Percentiles rank a stretch among this genome's conserved stretches.
phyloP scores from a whole-genome alignment of 2,329 filamentous ascomycete species.

The Epicoccum nigrum region DNA sequence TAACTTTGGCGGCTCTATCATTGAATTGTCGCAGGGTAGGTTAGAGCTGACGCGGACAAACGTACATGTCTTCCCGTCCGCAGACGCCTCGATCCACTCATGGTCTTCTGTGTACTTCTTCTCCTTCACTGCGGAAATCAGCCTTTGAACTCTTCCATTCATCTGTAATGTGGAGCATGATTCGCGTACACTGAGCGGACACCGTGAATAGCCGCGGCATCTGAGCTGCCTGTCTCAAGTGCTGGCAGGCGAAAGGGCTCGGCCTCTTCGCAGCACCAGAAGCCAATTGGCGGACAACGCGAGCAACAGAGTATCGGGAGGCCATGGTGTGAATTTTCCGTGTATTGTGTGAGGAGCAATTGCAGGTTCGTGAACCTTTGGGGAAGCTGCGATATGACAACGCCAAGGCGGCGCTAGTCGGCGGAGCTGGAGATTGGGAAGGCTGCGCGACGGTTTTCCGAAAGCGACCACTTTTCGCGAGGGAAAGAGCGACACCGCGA shows the following conservation, averaged over 20 bases:
- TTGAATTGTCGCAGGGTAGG: too few relatives aligned
- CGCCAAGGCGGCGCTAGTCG: slow-evolving; percentile 14
- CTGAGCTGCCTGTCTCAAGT: slow-evolving; percentile 30
- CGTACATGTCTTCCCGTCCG: slow-evolving; percentile 78
- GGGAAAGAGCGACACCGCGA: slow-evolving; percentile 13
- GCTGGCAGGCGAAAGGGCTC: slow-evolving; percentile 31
- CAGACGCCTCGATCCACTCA: slow-evolving; percentile 93
- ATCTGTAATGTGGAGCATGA: slow-evolving; percentile 9
- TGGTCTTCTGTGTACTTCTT: slow-evolving; percentile 97
- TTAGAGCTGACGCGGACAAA: not conserved
- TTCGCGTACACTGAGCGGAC: slow-evolving; percentile 41
- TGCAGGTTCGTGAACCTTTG: slow-evolving; percentile 8
- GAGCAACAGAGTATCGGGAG: slow-evolving; percentile 39
- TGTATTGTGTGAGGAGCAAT: slow-evolving; percentile 20
- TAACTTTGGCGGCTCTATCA: too few relatives aligned
- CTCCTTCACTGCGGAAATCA: slow-evolving; percentile 58
- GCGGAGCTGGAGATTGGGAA: slow-evolving; percentile 17
- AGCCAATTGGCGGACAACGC: slow-evolving; percentile 45
- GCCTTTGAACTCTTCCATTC: not conserved
- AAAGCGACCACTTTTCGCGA: slow-evolving; percentile 28
- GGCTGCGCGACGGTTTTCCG: slow-evolving; percentile 24
- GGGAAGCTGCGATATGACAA: slow-evolving; percentile 13
- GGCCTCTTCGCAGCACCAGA: slow-evolving; percentile 34
- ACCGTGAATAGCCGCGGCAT: slow-evolving; percentile 48
- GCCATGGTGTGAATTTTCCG: slow-evolving; percentile 39